Evolutionary conservation across 2,329 filamentous ascomycete species (phyloP).

Genomic region (Colletotrichum sp.): DNA sequence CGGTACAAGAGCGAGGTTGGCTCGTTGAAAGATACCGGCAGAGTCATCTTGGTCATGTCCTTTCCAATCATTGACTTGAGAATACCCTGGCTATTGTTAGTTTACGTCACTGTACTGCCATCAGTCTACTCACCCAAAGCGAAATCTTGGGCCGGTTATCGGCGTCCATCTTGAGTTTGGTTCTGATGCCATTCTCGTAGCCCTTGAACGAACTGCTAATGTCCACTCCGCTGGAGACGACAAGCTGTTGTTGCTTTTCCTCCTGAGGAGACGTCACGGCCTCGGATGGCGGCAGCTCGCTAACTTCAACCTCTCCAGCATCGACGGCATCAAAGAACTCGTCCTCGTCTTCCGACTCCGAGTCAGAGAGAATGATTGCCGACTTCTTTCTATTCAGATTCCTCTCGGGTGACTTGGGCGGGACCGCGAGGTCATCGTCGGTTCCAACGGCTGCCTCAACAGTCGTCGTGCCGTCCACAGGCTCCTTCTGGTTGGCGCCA

Average conservation of each 20-base stretch:
- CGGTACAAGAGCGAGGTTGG: conserved; percentile 94
- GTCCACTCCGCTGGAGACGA: conserved; percentile 58
- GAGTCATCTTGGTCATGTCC: conserved; percentile 99
- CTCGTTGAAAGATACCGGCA: conserved; percentile 98
- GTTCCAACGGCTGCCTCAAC: conserved; percentile 31
- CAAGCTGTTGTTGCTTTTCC: conserved; percentile 50
- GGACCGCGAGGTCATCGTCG: conserved; percentile 20
- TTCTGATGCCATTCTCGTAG: conserved; percentile 87
- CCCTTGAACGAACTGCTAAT: conserved; percentile 83
- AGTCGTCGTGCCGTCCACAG: conserved; percentile 32
- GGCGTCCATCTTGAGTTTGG: conserved; percentile 83
- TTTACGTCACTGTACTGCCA: background rate
- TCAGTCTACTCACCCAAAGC: conserved; percentile 77
- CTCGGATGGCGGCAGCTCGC: conserved; percentile 60
- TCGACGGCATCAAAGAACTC: conserved; percentile 99
- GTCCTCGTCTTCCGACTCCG: conserved; percentile 77
- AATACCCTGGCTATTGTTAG: conserved; percentile 70
- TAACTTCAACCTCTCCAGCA: conserved; percentile 85
- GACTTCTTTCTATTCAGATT: conserved; percentile 64
- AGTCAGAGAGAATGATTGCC: conserved; percentile 77
- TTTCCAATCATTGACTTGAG: conserved; percentile 99
- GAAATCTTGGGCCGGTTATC: conserved; percentile 94
- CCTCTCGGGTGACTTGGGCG: conserved; percentile 43
- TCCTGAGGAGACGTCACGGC: conserved; percentile 33
- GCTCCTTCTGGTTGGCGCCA: conserved; percentile 32